These are phyloP conservation scores for Fusarium begoniae DNA, from an alignment of 2,329 filamentous ascomycete species.

Conservation along the genomic window DNA sequence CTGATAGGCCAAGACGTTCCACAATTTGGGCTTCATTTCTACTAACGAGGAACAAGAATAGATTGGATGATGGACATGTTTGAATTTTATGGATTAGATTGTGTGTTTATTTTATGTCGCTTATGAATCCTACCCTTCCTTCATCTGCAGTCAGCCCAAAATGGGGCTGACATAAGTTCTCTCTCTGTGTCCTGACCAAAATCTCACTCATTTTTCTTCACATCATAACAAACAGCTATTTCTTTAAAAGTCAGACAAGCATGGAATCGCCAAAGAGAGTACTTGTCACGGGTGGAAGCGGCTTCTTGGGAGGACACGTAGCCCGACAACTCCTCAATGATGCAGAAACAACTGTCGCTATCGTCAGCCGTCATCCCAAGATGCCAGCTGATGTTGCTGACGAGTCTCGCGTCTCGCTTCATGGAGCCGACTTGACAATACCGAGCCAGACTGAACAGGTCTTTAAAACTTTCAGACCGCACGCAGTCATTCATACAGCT, in stretches of 20 bases:
- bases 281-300: neutral
- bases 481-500: neutral
- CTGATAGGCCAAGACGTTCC: neutral
- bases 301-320: slow-evolving; percentile 1
- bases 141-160: neutral
- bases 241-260: no score
- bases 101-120: neutral
- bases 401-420: neutral
- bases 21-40: neutral
- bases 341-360: neutral
- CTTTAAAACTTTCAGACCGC: neutral
- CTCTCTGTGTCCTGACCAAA: no score
- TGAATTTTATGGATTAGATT: neutral
- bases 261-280: neutral
- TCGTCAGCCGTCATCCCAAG: neutral
- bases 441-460: neutral
- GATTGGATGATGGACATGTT: neutral
- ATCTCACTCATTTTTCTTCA: neutral
- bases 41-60: neutral
- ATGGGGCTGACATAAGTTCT: neutral
- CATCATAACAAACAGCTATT: no score
- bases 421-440: neutral
- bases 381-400: neutral
- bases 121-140: neutral
- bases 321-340: neutral